Evolutionary conservation across 495 filamentous ascomycete genomes (phyloP).

Genomic region (Penicillium alfredii): DNA sequence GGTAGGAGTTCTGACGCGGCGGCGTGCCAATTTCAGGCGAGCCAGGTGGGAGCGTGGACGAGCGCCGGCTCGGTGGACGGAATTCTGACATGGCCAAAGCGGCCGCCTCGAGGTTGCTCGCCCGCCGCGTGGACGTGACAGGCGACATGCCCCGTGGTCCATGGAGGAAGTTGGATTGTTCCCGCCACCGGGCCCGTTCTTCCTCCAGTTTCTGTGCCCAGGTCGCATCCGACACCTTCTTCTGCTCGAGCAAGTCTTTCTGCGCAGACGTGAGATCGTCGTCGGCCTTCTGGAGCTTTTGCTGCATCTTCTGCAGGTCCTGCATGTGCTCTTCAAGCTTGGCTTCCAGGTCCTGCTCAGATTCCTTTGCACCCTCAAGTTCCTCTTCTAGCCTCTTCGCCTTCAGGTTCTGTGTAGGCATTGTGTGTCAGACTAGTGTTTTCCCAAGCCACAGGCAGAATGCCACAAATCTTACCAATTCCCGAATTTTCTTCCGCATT

Average conservation of each 20-base stretch:
- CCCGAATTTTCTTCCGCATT: constrained; percentile 76
- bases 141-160: constrained; percentile 46
- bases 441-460: not conserved
- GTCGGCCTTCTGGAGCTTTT: constrained; percentile 59
- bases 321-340: constrained; percentile 53
- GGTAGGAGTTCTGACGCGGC: constrained; percentile 40
- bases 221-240: constrained; percentile 57
- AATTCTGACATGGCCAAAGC: constrained; percentile 26
- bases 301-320: constrained; percentile 58
- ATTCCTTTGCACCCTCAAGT: constrained; percentile 62
- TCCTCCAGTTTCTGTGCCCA: constrained; percentile 60
- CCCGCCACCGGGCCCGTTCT: constrained; percentile 69
- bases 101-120: constrained; percentile 37
- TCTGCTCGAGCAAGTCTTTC: constrained; percentile 63
- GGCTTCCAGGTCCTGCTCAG: constrained; percentile 53
- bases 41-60: constrained; percentile 38
- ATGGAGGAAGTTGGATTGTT: constrained; percentile 46
- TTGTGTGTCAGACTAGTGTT: constrained; percentile 7
- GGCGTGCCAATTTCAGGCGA: constrained; percentile 38
- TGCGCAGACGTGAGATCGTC: constrained; percentile 53
- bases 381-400: constrained; percentile 76
- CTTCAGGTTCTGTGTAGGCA: constrained; percentile 55
- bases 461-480: constrained; percentile 58
- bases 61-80: constrained; percentile 43
- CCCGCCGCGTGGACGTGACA: constrained; percentile 39